Conservation (phyloP, 805 yeast genomes). For the Starmerella ratchasimensis region DNA sequence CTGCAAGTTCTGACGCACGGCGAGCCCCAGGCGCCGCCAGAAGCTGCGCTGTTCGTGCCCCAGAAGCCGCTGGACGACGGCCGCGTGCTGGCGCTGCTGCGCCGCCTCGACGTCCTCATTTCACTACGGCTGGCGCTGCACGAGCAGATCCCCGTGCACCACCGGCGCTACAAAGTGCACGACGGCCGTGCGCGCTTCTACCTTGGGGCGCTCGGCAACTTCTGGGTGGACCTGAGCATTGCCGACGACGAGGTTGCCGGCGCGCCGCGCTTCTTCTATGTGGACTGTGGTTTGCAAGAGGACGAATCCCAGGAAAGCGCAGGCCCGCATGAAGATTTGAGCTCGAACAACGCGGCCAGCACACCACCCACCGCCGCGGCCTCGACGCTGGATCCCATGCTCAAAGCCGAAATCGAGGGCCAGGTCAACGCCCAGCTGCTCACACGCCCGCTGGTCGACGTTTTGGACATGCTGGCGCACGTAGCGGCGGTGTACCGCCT, state of each 20-base stretch:
- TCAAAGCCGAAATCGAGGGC: constrained; percentile 37
- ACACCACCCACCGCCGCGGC: neutral
- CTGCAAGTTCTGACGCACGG: constrained; percentile 71
- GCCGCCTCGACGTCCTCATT: constrained; percentile 56
- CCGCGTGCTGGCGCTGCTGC: constrained; percentile 46
- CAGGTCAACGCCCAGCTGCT: constrained; percentile 41
- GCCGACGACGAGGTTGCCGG: constrained; percentile 38
- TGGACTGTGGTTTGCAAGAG: constrained; percentile 59
- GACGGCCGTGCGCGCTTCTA: constrained; percentile 66
- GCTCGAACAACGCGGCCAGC: no score
- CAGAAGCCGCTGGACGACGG: constrained; percentile 38
- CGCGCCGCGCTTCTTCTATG: constrained; percentile 58
- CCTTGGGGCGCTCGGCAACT: constrained; percentile 43
- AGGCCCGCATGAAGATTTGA: no score
- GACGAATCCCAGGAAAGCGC: constrained; percentile 17
- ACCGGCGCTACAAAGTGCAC: constrained; percentile 46
- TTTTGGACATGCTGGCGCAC: constrained; percentile 43
- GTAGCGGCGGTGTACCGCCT: constrained; percentile 55
- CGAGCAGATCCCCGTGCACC: constrained; percentile 45
- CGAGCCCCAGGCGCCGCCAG: constrained; percentile 54
- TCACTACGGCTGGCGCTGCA: constrained; percentile 61
- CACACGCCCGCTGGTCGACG: constrained; percentile 34
- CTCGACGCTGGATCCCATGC: constrained; percentile 12
- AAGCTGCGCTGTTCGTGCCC: constrained; percentile 30
- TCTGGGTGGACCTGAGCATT: constrained; percentile 66